Conservation (phyloP, 306 rosid genomes). For the Biancaea sappan region DNA sequence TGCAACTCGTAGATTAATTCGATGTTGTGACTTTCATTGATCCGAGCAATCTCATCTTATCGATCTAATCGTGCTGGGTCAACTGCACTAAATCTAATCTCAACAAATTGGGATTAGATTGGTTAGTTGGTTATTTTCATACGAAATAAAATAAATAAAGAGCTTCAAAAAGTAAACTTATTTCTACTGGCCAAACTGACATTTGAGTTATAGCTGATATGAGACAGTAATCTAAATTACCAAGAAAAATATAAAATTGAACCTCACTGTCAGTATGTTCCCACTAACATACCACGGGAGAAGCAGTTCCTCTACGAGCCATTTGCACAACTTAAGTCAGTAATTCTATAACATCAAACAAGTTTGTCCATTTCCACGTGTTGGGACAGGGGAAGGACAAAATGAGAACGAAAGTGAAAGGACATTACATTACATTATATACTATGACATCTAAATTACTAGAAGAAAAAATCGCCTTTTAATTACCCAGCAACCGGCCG, state of each 20-base stretch:
- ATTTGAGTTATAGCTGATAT: not conserved
- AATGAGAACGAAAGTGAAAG: not conserved
- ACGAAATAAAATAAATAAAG: not conserved
- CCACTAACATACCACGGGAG: not conserved
- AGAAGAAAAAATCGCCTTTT: not conserved
- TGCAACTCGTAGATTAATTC: not conserved
- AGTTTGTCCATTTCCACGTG: not conserved
- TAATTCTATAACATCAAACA: not conserved
- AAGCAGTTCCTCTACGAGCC: not conserved
- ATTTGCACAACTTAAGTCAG: not conserved
- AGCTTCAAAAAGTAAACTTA: not conserved
- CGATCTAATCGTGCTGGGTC: not conserved
- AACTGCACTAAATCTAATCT: not conserved
- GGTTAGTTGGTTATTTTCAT: not conserved
- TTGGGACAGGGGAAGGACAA: not conserved
- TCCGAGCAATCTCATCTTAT: not conserved
- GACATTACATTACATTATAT: slow-evolving; percentile 1
- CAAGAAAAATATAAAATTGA: not conserved
- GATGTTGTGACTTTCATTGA: not conserved
- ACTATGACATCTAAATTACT: not conserved
- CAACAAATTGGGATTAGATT: not conserved
- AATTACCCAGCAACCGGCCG: slow-evolving; percentile 14
- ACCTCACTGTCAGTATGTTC: slow-evolving; percentile 5
- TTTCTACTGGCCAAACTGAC: not conserved
- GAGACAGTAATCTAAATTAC: not conserved